phyloP scores from a whole-genome alignment of 306 rosid species.

The Cicer cuneatum region DNA sequence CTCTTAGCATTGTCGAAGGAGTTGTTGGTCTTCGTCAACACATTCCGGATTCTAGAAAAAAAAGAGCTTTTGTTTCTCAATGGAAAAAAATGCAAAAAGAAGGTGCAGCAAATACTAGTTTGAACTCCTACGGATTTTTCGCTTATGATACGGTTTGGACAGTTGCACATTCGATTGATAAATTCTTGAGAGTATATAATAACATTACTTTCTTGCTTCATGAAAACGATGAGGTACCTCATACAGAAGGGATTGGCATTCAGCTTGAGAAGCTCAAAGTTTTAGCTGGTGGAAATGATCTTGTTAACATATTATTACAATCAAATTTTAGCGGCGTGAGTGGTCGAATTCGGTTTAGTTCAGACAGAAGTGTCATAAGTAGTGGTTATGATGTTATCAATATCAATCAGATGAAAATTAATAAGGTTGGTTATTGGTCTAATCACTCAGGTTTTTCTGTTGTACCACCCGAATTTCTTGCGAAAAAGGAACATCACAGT shows the following conservation, averaged over 20 bases:
- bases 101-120: slow-evolving; percentile 52
- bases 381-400: slow-evolving; percentile 83
- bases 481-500: slow-evolving; percentile 36
- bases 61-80: slow-evolving; percentile 59
- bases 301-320: slow-evolving; percentile 56
- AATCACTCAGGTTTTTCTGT: slow-evolving; percentile 71
- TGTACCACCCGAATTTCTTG: slow-evolving; percentile 61
- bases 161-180: slow-evolving; percentile 71
- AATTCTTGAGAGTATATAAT: slow-evolving; percentile 51
- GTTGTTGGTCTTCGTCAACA: slow-evolving; percentile 83
- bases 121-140: slow-evolving; percentile 69
- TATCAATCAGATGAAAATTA: slow-evolving; percentile 56
- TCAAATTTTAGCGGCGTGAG: slow-evolving; percentile 78
- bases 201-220: slow-evolving; percentile 62
- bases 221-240: slow-evolving; percentile 41
- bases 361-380: slow-evolving; percentile 58
- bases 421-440: slow-evolving; percentile 80
- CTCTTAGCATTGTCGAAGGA: slow-evolving; percentile 66
- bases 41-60: slow-evolving; percentile 63
- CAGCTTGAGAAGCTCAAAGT: slow-evolving; percentile 72
- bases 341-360: slow-evolving; percentile 67
- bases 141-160: slow-evolving; percentile 91
- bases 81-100: slow-evolving; percentile 62
- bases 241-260: slow-evolving; percentile 48
- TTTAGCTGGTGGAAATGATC: slow-evolving; percentile 69